Percentiles rank a stretch among this genome's conserved stretches.
Conservation (phyloP, 176 grass and related monocot genomes). For the Oryza coarctata region DNA sequence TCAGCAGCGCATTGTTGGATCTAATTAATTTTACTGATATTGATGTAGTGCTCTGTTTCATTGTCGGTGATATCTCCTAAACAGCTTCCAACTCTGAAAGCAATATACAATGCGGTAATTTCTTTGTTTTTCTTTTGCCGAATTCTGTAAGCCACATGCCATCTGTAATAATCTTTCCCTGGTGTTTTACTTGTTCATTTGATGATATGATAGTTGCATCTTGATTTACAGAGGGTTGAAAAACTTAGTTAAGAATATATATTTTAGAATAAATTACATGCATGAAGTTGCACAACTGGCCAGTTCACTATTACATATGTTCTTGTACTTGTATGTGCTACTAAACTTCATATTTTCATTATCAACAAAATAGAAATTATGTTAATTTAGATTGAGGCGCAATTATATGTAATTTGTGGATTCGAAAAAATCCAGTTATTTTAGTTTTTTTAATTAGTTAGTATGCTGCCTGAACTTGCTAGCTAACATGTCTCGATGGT, state of each 20-base stretch:
- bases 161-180: neutral
- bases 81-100: constrained; percentile 81
- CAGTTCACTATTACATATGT: constrained; percentile 5
- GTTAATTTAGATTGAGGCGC: neutral
- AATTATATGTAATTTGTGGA: neutral
- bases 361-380: neutral
- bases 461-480: constrained; percentile 6
- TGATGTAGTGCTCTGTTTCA: constrained; percentile 70
- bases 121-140: constrained; percentile 11
- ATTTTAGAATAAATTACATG: constrained; percentile 1
- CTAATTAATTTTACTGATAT: constrained; percentile 45
- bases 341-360: neutral
- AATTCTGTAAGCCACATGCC: neutral
- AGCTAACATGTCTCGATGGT: neutral
- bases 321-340: constrained; percentile 12
- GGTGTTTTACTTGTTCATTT: constrained; percentile 29
- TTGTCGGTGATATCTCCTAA: constrained; percentile 92
- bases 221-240: neutral
- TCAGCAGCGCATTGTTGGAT: constrained; percentile 1
- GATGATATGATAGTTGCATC: constrained; percentile 18
- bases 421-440: neutral
- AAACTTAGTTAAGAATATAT: neutral
- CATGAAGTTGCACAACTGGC: neutral
- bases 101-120: constrained; percentile 90
- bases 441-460: constrained; percentile 11